Base-by-base conservation (phyloP, 768 basidiomycete species). In the Naematelia aurantialba region DNA sequence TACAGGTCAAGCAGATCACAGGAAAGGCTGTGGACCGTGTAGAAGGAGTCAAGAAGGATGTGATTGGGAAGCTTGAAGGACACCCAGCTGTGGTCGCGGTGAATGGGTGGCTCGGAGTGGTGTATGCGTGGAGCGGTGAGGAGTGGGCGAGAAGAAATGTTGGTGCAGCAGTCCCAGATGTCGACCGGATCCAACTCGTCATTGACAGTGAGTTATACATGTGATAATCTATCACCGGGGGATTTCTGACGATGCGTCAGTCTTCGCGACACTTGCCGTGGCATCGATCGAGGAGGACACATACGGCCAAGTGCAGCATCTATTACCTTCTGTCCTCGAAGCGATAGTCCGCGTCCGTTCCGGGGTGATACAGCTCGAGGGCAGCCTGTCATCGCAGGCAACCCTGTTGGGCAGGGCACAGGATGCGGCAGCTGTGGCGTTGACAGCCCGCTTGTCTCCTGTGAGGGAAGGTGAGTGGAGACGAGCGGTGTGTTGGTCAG, bases 221-320 rank as follows among this genome's bases (percentile, higher is more conserved):
- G 10, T 19, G 34, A 8, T 8, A 14, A 26, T 14, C 24, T 50
- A 5, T 5, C 2, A 14, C 17, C 48, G 10, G 21, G 48, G 48
- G 22, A 27, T 2, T 3, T 4, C 1, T 42, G 31, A 58, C 60
- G 48, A 58, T 25, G 11, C 25, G 3, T 17, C 24, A 76, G 75
- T 73, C 24, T 55, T 74, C 19, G 60, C 71, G 1, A 63, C 65
- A 0, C 60, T 72, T n/a, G 59, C 68, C 8, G 56, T 68, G 5
- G 71, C 69, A 3, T 76, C 75, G 0, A 58, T 65, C 19, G 60
- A 63, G 11, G 75, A 76, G 49, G 75, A 76, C 45, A 69, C 67
- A 17, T 76, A 74, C 50, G 75, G 75, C 25, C 66, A 74, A 45
- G 70, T 75, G 1, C 75, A 76, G 45, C 68, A 72, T 13, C 55